Evolutionary conservation across 441 rosid genomes (phyloP), one percentile per base, ranked within the genome.

Genomic region (Erodium texanum): DNA sequence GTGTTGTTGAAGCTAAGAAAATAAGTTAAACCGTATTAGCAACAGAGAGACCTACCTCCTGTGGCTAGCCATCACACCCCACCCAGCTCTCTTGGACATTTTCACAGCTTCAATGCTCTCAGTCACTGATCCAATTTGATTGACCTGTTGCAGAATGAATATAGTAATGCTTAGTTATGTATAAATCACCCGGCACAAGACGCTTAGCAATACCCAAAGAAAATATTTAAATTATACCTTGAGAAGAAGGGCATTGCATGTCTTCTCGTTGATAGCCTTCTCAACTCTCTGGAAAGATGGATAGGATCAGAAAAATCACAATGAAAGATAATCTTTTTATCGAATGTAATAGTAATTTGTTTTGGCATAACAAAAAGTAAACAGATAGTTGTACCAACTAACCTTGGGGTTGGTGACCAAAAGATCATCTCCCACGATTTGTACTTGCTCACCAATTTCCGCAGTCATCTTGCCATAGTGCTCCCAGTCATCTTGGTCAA

Each of bases 11-110:
- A 34, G 41, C 3, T 41, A 41, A 11, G 15, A 41, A 41, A 41
- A 1, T 14, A 14, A 41, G 50, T 41, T 9, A 10, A 14, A 9
- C 50, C 15, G 3, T 34, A 4, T 34, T 34, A 11, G 15, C 15
- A 1, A 14, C 2, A 41, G 50, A 7, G 2, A 38, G 0, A 14
- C 32, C 7, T 24, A 62, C 20, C 83, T 81, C 70, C 95, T 80
- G 84, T 95, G 99, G 75, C 99, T 92, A 56, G 98, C 86, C 99
- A 95, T 92, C 54, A 95, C 97, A 62, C 99, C 96, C 98, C 96
- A 95, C 1, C 98, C 98, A 68, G 97, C 98, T 62, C 27, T 76
- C 86, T 95, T 95, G 15, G 99, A 89, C 96, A 90, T 95, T 81
- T 71, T 92, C 12, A 95, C 97, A 3, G 99, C 98, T 83, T 95